Conservation (phyloP, 768 basidiomycete species). For the Mrakia frigida region DNA sequence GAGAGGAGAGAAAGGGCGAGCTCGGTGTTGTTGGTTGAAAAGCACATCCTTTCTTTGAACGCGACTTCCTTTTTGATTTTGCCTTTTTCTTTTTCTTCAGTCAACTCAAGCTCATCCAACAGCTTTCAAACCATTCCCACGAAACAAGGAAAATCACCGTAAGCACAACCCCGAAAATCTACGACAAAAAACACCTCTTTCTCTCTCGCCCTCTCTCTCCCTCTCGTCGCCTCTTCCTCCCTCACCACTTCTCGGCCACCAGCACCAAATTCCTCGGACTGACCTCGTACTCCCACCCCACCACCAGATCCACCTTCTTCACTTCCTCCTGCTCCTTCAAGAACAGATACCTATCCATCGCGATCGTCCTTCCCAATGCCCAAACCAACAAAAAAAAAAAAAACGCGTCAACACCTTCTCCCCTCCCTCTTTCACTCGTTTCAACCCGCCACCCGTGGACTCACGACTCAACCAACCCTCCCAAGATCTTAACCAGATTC, state of each 20-base stretch:
- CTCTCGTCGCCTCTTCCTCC: background rate
- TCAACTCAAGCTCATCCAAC: too few species aligned
- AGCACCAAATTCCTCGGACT: background rate
- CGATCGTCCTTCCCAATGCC: background rate
- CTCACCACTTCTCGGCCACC: background rate
- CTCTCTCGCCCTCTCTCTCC: background rate
- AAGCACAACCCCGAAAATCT: too few species aligned
- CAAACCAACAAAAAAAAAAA: background rate
- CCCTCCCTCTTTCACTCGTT: background rate
- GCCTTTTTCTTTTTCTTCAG: too few species aligned
- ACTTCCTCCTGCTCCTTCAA: background rate
- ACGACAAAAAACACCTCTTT: too few species aligned
- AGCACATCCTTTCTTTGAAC: background rate
- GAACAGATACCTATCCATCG: background rate
- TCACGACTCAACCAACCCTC: slow-evolving; percentile 3
- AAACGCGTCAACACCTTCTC: background rate
- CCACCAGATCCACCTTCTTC: background rate
- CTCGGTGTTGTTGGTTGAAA: background rate
- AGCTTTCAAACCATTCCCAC: too few species aligned
- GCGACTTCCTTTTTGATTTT: too few species aligned
- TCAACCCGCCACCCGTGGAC: background rate
- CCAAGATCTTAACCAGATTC: background rate
- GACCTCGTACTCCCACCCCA: slow-evolving; percentile 2
- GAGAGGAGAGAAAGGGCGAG: background rate
- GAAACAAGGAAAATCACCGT: too few species aligned